Conservation (phyloP, 176 grass and related monocot genomes). For the Miscanthus lutarioriparius region DNA sequence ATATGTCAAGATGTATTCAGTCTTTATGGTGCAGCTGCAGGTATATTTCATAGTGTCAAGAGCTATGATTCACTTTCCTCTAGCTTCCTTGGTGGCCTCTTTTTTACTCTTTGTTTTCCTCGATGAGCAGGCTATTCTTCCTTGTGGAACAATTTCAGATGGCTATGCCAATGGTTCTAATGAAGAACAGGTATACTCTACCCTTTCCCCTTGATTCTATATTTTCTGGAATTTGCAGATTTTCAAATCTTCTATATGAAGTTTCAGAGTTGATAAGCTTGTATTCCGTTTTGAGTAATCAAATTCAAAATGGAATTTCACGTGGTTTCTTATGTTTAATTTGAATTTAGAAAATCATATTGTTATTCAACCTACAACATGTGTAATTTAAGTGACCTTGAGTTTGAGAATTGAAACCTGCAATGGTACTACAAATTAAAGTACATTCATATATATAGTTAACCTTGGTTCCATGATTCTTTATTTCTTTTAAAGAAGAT, state of each 20-base stretch:
- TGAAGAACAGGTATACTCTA: conserved; percentile 23
- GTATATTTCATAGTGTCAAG: neutral
- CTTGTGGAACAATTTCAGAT: conserved; percentile 9
- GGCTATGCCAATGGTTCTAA: conserved; percentile 18
- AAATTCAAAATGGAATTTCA: conserved; percentile 3
- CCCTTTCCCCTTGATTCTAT: neutral
- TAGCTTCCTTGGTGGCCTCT: conserved; percentile 2
- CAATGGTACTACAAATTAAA: neutral
- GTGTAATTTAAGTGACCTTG: neutral
- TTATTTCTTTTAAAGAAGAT: neutral
- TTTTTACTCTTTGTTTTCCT: conserved; percentile 1
- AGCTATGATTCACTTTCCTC: neutral
- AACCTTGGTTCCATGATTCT: neutral
- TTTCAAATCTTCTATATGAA: neutral
- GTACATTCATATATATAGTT: neutral
- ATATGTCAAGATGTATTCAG: conserved; percentile 11
- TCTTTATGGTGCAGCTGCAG: conserved; percentile 12
- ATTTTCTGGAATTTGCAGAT: neutral
- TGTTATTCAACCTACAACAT: neutral
- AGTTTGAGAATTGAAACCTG: neutral
- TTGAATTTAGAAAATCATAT: neutral
- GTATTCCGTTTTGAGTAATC: neutral
- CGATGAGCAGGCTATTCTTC: conserved; percentile 1
- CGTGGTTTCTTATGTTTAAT: neutral
- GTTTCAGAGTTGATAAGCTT: neutral